Evolutionary conservation across 257 asterid genomes (phyloP).

Genomic region (Lithospermum erythrorhizon): DNA sequence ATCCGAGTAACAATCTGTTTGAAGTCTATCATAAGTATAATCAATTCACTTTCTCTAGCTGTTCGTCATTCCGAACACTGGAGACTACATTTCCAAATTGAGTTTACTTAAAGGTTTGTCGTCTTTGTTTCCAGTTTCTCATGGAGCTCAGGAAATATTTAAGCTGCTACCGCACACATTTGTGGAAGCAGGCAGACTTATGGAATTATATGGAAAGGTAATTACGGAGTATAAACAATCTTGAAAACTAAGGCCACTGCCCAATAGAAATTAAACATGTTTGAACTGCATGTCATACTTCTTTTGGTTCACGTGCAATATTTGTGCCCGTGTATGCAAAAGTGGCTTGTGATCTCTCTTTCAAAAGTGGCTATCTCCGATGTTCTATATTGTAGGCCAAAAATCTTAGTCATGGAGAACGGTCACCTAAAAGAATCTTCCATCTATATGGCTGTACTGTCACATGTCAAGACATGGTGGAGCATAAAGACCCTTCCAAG

Average conservation of each 20-base stretch:
- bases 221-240: too few relatives aligned
- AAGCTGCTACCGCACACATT: conserved; percentile 90
- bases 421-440: conserved; percentile 44
- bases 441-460: conserved; percentile 84
- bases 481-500: conserved; percentile 51
- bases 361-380: conserved; percentile 1
- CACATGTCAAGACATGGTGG: conserved; percentile 76
- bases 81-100: neutral
- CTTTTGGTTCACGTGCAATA: neutral
- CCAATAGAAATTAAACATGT: neutral
- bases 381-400: conserved; percentile 33
- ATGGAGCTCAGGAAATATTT: conserved; percentile 86
- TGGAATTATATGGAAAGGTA: conserved; percentile 60
- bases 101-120: neutral
- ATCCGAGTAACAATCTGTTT: neutral
- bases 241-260: neutral
- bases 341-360: neutral
- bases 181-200: conserved; percentile 61
- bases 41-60: neutral
- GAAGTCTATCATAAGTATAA: neutral
- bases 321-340: neutral
- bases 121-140: conserved; percentile 47
- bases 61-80: neutral
- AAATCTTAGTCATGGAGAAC: conserved; percentile 28
- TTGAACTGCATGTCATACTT: neutral